Evolutionary conservation across 2,329 filamentous ascomycete species (phyloP).

Genomic region (Bipolaris victoriae): DNA sequence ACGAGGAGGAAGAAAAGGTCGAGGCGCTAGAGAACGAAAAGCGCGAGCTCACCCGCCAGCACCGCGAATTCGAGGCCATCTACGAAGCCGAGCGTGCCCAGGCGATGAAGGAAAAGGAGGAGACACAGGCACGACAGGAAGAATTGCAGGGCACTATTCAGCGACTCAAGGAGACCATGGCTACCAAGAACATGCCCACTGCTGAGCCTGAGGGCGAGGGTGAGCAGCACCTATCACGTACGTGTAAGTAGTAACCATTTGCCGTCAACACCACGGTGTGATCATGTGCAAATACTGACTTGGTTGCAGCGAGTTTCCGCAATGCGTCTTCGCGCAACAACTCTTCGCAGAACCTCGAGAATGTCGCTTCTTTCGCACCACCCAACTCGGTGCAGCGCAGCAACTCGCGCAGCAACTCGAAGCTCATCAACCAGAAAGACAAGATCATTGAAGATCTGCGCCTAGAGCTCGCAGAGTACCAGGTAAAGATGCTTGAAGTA

Average conservation of each 20-base stretch:
- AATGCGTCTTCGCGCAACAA: slow-evolving; percentile 52
- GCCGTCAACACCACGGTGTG: not conserved
- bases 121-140: slow-evolving; percentile 81
- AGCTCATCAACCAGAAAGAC: slow-evolving; percentile 91
- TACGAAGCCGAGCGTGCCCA: slow-evolving; percentile 89
- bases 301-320: slow-evolving; percentile 47
- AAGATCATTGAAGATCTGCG: slow-evolving; percentile 92
- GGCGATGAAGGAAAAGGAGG: slow-evolving; percentile 90
- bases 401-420: slow-evolving; percentile 87
- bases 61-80: slow-evolving; percentile 88
- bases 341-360: slow-evolving; percentile 73
- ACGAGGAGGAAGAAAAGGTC: slow-evolving; percentile 84
- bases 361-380: slow-evolving; percentile 82
- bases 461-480: slow-evolving; percentile 89
- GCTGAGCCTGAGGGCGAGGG: slow-evolving; percentile 52
- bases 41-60: slow-evolving; percentile 79
- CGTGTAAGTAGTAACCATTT: slow-evolving; percentile 54
- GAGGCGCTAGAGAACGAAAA: slow-evolving; percentile 84
- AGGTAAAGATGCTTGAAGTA: slow-evolving; percentile 93
- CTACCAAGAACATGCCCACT: slow-evolving; percentile 69
- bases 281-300: slow-evolving; percentile 27
- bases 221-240: slow-evolving; percentile 59
- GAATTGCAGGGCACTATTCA: slow-evolving; percentile 91
- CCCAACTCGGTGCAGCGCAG: slow-evolving; percentile 83
- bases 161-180: slow-evolving; percentile 85